Percentiles rank a stretch among this genome's conserved stretches.
Evolutionary conservation across 306 rosid species (phyloP).

Genomic region (Albizia julibrissin): DNA sequence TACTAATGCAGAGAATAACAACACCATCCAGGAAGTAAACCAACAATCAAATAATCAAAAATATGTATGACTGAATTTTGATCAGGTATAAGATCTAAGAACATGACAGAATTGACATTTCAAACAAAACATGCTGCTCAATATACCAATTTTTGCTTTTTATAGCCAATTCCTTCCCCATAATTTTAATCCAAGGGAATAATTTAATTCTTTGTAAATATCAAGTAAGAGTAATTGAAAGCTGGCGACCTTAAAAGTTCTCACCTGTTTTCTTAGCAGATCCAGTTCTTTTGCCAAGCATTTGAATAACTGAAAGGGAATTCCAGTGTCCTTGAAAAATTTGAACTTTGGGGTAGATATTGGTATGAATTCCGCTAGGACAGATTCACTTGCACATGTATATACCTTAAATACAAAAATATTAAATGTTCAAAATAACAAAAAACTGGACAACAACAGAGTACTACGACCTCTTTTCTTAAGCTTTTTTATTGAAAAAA

Average conservation of each 20-base stretch:
- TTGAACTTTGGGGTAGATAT: constrained; percentile 70
- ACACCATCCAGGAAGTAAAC: constrained; percentile 31
- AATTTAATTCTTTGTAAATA: neutral
- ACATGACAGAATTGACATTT: constrained; percentile 3
- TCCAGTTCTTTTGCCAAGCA: constrained; percentile 38
- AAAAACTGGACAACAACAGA: constrained; percentile 14
- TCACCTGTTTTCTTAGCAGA: constrained; percentile 52
- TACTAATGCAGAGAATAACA: constrained; percentile 54
- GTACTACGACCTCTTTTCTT: neutral
- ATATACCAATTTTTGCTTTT: neutral
- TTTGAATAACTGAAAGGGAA: constrained; percentile 35
- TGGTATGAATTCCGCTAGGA: constrained; percentile 61
- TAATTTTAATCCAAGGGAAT: neutral
- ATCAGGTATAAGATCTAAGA: neutral
- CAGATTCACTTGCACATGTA: constrained; percentile 74
- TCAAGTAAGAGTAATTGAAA: neutral
- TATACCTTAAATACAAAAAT: constrained; percentile 61
- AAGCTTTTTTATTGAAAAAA: neutral
- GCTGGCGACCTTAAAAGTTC: constrained; percentile 27
- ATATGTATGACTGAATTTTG: neutral
- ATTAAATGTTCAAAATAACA: neutral
- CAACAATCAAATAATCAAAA: constrained; percentile 14
- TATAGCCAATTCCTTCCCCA: neutral
- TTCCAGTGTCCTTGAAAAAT: constrained; percentile 41
- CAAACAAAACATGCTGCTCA: neutral